Base-by-base conservation (phyloP, 495 filamentous ascomycete species). In the Neurospora cerealis region DNA sequence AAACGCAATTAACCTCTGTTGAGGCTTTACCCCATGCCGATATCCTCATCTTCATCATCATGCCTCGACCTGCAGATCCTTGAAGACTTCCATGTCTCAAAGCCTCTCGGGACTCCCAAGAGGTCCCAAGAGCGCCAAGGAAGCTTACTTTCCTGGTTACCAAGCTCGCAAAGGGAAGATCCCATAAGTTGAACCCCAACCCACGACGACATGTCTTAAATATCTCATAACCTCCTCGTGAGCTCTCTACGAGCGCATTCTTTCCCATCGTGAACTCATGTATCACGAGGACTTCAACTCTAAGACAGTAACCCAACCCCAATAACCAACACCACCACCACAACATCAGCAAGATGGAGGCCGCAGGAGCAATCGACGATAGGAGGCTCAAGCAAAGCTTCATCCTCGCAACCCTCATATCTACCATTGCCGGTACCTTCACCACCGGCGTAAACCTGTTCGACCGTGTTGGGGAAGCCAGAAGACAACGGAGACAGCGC, bases 361-460 rank as follows among this genome's bases (percentile, higher is more conserved):
- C 89, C 74, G 88, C 90, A 70, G 84, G 84, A 42, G 84, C 86
- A 77, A 89, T 88, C 70, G 85, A 86, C 28, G 90, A 91, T 76
- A 88, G 75, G 37, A 74, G 54, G 13, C 71, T 81, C 21, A 79
- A 75, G 80, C 75, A 81, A 74, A 76, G 78, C 3, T 83, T 83
- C 40, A 77, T 82, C 70, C 71, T 83, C 44, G 81, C 81, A 15
- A 82, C 80, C 5, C 79, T 83, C 32, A 74, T 77, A 40, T 83
- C 81, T 21, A 83, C 81, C 34, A 79, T 83, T 11, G 80, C 80
- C 48, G 80, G 81, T 54, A 83, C 81, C 15, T 83, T 83, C 74
- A 79, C 75, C 37, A 79, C 81, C 2, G 77, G 77, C 34, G 80
- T 83, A 38, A 81, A 81, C 73, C 75, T 82, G 4, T 82, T 78